Base-by-base conservation (phyloP, 495 filamentous ascomycete genomes). In the Penicillium chermesinum region DNA sequence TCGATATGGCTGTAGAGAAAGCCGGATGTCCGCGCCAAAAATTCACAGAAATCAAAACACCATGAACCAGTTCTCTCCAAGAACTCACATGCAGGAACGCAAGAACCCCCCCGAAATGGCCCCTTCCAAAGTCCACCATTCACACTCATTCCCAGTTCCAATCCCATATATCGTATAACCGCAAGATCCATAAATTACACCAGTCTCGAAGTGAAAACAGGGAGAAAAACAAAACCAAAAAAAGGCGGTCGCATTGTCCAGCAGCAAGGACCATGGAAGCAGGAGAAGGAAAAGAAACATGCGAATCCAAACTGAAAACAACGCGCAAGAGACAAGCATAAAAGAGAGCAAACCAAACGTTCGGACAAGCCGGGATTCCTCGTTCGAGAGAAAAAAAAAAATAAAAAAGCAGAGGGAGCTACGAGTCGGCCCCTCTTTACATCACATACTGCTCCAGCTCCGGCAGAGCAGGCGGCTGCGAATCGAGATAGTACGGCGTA, bases 381-480 rank as follows among this genome's bases (percentile, higher is more conserved):
- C 4, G 25, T 30, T 10, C 10, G 9, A 21, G 21, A 7, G 12
- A 27, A 30, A 37, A 46, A 54, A 46, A 35, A 12, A 50, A 20
- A n/a, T 46, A 50, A 16, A 50, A 46, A 34, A 27, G 35, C 30
- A 25, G n/a, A 18, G 34, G 13, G 14, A 41, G 22, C 8, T 22
- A 18, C 27, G n/a, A n/a, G 13, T 52, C 45, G 52, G 53, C 45
- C 46, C 53, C 44, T 33, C 48, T 43, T 63, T 55, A 62, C 52
- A 62, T 58, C 47, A 69, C 63, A 65, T 65, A 70, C 39, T 64
- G 58, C 45, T 67, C 63, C 37, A 67, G 54, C 53, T 68, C 69
- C 19, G 66, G 54, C 21, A 57, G 54, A 21, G 67, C 36, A 18
- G 59, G 47, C 32, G 57, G 53, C 42, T 69, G 63, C 14, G 66